phyloP scores from a whole-genome alignment of 176 grass and related monocot species.

The Ensete glaucum region DNA sequence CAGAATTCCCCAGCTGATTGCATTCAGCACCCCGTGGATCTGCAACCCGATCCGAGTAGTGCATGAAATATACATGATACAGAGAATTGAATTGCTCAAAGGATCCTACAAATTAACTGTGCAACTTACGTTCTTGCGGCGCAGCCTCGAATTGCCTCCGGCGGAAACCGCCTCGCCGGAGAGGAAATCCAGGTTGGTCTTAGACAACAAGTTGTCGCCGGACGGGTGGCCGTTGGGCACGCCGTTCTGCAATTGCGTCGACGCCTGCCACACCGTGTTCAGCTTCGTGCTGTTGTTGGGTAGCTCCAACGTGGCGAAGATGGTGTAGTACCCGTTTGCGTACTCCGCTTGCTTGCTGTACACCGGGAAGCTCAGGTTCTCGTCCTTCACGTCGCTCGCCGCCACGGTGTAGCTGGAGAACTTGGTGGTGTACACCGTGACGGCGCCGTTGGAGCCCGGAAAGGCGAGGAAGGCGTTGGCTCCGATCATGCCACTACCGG shows the following conservation, averaged over 20 bases:
- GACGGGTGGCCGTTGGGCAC: conserved; percentile 10
- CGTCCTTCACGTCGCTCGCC: conserved; percentile 8
- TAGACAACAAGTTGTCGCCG: conserved; percentile 14
- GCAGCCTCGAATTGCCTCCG: conserved; percentile 7
- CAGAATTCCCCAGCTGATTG: conserved; percentile 61
- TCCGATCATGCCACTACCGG: conserved; percentile 14
- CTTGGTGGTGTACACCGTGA: conserved; percentile 14
- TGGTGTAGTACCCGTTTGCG: conserved; percentile 23
- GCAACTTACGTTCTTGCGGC: conserved; percentile 19
- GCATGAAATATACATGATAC: too few species aligned
- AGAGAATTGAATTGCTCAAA: too few species aligned
- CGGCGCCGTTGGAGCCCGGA: background rate
- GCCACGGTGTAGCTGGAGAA: background rate
- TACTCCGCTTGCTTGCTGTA: conserved; percentile 22
- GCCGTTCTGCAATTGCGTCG: background rate
- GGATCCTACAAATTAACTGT: background rate
- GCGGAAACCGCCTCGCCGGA: conserved; percentile 1
- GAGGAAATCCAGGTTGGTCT: conserved; percentile 25
- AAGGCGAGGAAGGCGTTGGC: conserved; percentile 29
- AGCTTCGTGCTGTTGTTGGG: conserved; percentile 31
- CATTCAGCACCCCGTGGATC: conserved; percentile 74
- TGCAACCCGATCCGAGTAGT: conserved; percentile 18
- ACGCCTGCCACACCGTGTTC: conserved; percentile 41
- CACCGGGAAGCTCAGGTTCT: conserved; percentile 20
- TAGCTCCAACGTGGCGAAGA: conserved; percentile 34